Base-by-base conservation (phyloP, 2,329 filamentous ascomycete genomes). In the Decorospora gaudefroyi region DNA sequence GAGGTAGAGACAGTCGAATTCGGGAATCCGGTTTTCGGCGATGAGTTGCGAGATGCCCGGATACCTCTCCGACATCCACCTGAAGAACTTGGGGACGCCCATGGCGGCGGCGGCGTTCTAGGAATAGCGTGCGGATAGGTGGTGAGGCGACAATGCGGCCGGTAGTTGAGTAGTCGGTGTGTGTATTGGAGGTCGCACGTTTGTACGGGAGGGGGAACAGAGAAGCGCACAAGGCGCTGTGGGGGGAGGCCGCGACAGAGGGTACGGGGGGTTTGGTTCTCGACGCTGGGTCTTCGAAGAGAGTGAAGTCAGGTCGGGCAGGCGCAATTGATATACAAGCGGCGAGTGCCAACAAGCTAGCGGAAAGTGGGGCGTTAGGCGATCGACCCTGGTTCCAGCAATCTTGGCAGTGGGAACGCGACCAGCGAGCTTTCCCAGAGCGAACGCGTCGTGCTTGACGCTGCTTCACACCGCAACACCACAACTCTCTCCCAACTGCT, bases 31-130 rank as follows among this genome's bases (percentile, higher is more conserved):
- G 73, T 96, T 99, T 77, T 99, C 93, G 41, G 92, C 90, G 68
- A 99, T 99, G 64, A 99, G 80, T 78, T 97, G 92, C 38, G 93
- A 99, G 72, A 99, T 99, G 51, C 93, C 85, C 42, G 93, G 93
- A 82, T 99, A 99, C 62, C 95, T 87, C 82, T 99, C 95, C 49
- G 91, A 96, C 80, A 99, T 87, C 93, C 95, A 99, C 82, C 93
- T 83, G 78, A 96, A 96, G 78, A 96, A 96, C 70, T 96, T 96
- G 69, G 87, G 87, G 56, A 89, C 85, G 82, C 85, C 83, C 83
- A 83, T 81, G 65, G 37, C 39, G 53, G 54, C 53, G 42, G 55
- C 48, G 55, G 36, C 37, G 34, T 25, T 46, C 42, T 59, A 55
- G 41, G 12, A 49, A 56, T 61, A 40, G 47, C 39, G n/a, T 36